Base-by-base conservation (phyloP, 2,329 filamentous ascomycete species). In the Xylaria multiplex region DNA sequence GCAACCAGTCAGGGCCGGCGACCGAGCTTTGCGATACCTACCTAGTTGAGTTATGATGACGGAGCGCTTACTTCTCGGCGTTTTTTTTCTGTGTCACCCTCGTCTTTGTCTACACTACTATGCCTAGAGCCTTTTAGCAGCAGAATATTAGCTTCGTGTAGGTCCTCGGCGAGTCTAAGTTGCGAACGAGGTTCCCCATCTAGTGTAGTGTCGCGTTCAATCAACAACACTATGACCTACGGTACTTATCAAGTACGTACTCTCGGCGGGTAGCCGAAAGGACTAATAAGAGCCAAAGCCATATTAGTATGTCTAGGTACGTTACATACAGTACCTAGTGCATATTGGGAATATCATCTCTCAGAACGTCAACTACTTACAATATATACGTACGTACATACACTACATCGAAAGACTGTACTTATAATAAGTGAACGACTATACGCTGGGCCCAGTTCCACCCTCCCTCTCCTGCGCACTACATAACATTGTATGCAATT, bases 61-160 rank as follows among this genome's bases (percentile, higher is more conserved):
- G 49, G 64, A 24, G 37, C 49, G 59, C 52, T 60, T 54, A 59
- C 70, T 69, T 72, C 64, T 71, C 68, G 67, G 68, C 54, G 32
- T 40, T 50, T 67, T 53, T 53, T 37, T 54, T 19, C 19, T 60
- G 59, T 66, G 66, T 61, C 56, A 65, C 59, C 58, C 54, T 59
- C 49, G 53, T 49, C 54, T 59, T 46, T 45, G 52, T 59, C 48
- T 30, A n/a, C 45, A 8, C 11, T 37, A 13, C 35, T 37, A 37
- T 8, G 35, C 46, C 27, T 27, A 30, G 40, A 50, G 40, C 7
- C 27, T 32, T 50, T 35, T 43, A 55, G 49, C 37, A 65, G 49
- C 13, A 59, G n/a, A 27, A 37, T 27, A 27, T 49, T 48, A 50
- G 56, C 64, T 56, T 54, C 50, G 61, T 52, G 57, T 49, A 66